Evolutionary conservation across 331 rosid species (phyloP).

Genomic region (Quercus tomentella): DNA sequence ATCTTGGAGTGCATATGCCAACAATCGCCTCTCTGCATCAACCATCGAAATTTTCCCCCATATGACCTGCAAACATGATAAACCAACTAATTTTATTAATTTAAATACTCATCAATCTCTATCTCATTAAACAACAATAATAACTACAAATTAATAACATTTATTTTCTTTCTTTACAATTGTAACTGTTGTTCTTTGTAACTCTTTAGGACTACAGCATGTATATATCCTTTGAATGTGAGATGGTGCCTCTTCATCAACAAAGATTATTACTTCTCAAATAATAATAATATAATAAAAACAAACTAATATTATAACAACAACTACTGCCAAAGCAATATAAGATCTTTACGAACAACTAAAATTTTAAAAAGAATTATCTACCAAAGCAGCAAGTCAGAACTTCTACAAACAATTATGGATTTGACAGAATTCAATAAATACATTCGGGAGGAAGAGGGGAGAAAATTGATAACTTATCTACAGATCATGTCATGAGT

Average conservation of each 20-base stretch:
- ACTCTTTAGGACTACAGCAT: no score
- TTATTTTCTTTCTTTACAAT: no score
- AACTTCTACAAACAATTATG: not conserved
- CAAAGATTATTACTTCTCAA: no score
- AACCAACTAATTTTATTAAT: conserved; percentile 12
- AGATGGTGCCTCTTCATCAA: no score
- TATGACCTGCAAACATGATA: conserved; percentile 64
- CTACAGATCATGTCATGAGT: not conserved
- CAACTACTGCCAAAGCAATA: not conserved
- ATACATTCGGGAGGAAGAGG: not conserved
- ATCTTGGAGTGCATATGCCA: conserved; percentile 89
- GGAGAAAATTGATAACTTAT: not conserved
- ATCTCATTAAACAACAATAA: not conserved
- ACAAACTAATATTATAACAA: no score
- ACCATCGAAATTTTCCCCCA: conserved; percentile 99
- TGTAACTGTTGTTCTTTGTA: no score
- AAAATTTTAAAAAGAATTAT: not conserved
- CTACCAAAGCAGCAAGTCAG: not conserved
- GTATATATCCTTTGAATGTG: no score
- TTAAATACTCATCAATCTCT: not conserved
- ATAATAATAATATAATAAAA: no score
- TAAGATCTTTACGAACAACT: not conserved
- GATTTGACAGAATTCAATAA: not conserved
- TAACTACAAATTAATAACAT: not conserved
- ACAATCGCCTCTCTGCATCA: conserved; percentile 94